Conservation (phyloP, 208 protist genomes). For the Vickermania ingenoplastis region DNA sequence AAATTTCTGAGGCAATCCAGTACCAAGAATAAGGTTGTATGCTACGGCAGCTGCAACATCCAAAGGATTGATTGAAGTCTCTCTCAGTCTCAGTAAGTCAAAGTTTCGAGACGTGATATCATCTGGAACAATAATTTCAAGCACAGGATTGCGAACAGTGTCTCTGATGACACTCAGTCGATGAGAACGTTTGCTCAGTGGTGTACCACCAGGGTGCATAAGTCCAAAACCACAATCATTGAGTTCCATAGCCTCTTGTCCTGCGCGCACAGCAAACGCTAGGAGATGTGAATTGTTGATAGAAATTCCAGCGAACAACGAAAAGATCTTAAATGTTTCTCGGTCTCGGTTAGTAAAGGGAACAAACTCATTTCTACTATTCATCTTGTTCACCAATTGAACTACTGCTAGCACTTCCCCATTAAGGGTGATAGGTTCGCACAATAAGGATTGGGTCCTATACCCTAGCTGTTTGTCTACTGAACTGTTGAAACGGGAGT, state of each 20-base stretch:
- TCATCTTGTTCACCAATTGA: conserved; percentile 80
- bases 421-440: conserved; percentile 69
- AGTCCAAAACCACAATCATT: conserved; percentile 29
- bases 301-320: conserved; percentile 72
- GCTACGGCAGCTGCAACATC: conserved; percentile 40
- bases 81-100: conserved; percentile 53
- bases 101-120: conserved; percentile 59
- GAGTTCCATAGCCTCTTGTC: conserved; percentile 59
- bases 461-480: conserved; percentile 76
- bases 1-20: conserved; percentile 66
- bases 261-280: conserved; percentile 67
- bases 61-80: conserved; percentile 27
- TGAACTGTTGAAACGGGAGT: conserved; percentile 60
- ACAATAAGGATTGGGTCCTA: conserved; percentile 65
- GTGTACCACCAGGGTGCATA: background rate
- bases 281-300: conserved; percentile 80
- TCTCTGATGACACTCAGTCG: conserved; percentile 23
- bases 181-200: background rate
- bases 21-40: conserved; percentile 38
- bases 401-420: conserved; percentile 78
- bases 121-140: conserved; percentile 24
- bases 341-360: conserved; percentile 40
- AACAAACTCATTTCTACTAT: conserved; percentile 26
- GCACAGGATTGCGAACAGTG: conserved; percentile 25
- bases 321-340: conserved; percentile 69